Evolutionary conservation across 345 rosid genomes (phyloP).

Genomic region (Eucalyptus guilfoylei): DNA sequence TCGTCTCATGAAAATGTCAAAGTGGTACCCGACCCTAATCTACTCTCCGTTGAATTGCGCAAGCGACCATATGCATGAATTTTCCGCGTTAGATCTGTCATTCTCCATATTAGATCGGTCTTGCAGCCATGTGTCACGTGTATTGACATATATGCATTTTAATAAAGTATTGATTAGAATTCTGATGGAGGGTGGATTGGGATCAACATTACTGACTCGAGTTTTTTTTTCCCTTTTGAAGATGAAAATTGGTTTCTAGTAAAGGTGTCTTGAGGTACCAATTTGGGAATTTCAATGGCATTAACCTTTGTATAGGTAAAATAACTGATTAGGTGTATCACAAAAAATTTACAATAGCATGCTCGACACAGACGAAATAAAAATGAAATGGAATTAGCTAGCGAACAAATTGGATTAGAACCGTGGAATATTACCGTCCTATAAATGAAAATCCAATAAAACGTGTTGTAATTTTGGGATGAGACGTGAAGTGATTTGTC

Average conservation of each 20-base stretch:
- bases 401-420: not conserved
- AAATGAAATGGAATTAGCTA: not conserved
- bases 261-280: not conserved
- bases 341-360: not conserved
- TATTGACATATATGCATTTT: not conserved
- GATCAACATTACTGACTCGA: not conserved
- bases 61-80: not conserved
- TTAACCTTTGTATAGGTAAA: not conserved
- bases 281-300: not conserved
- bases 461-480: not conserved
- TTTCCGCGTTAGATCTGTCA: not conserved
- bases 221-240: not conserved
- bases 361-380: fast-evolving
- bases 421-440: not conserved
- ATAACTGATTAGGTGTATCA: not conserved
- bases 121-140: not conserved
- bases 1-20: not conserved
- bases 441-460: not conserved
- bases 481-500: not conserved
- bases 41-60: not conserved
- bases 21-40: fast-evolving
- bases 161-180: not conserved
- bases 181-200: not conserved
- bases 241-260: not conserved
- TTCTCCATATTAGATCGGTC: not conserved